Conservation (phyloP, 2,329 filamentous ascomycete genomes). For the Mycosphaerella sp. region DNA sequence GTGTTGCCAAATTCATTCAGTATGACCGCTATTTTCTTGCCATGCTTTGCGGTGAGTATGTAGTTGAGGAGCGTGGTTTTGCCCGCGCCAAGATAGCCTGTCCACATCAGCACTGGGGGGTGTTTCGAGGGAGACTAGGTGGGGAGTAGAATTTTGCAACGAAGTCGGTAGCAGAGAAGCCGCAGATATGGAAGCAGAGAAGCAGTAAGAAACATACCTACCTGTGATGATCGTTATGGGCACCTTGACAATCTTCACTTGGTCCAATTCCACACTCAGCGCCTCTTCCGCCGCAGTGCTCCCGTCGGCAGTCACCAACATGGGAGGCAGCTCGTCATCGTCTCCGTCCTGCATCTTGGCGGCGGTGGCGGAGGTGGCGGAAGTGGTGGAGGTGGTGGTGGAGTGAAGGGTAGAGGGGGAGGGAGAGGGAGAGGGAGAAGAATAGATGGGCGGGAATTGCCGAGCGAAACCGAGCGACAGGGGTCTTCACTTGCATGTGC, state of each 20-base stretch:
- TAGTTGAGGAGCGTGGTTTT: conserved; percentile 96
- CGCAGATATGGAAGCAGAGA: neutral
- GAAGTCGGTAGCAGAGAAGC: neutral
- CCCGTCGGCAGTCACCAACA: conserved; percentile 51
- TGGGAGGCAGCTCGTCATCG: conserved; percentile 57
- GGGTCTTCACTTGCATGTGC: too few species aligned
- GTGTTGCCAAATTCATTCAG: conserved; percentile 61
- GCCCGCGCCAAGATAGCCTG: conserved; percentile 88
- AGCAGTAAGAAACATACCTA: conserved; percentile 32
- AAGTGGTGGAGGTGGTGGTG: neutral
- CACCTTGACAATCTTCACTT: conserved; percentile 56
- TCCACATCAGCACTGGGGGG: neutral
- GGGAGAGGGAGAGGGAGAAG: neutral
- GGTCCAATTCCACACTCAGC: conserved; percentile 41
- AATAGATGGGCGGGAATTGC: too few species aligned
- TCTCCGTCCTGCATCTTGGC: conserved; percentile 47
- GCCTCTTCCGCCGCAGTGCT: neutral
- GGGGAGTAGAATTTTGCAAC: neutral
- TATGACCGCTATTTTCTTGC: conserved; percentile 97
- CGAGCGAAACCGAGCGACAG: too few species aligned
- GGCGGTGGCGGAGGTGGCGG: neutral
- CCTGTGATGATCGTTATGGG: conserved; percentile 82
- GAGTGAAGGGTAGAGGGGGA: neutral
- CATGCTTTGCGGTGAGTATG: conserved; percentile 88
- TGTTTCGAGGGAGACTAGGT: neutral